Evolutionary conservation across 139 green algal genomes (phyloP), one percentile per base, ranked within the genome.

Genomic region (Penium margaritaceum): DNA sequence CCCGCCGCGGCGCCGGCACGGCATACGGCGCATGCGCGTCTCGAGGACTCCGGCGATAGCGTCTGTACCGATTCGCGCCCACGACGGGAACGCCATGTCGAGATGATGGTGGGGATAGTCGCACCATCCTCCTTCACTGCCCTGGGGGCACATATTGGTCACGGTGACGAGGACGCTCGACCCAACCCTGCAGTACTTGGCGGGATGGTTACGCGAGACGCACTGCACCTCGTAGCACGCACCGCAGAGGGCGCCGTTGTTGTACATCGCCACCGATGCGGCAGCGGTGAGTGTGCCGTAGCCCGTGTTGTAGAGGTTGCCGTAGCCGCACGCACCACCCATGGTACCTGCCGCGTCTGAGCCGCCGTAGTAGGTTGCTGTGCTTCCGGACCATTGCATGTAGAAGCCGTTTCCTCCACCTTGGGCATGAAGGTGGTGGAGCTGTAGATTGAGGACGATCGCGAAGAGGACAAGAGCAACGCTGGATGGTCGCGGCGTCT

Each of bases 241-340:
- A 3, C 70, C 70, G 19, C 70, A 77, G 15, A 15, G 5, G 1
- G 67, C 9, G 41, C 70, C 70, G 32, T 77, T 21, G 32, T 57
- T 17, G 58, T 57, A 77, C 6, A 77, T 58, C 9, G 61, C 41
- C 15, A 33, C 32, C 15, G 57, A 74, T 15, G 58, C 70, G 58
- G 70, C 70, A n/a, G 70, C 70, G 5, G 61, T 77, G 24, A 75
- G 66, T 29, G 65, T 14, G 2, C 61, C 61, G 70, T 72, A 77
- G 21, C 33, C 33, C 7, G 61, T 75, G 9, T 29, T 14, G 33
- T 35, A 77, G 21, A 72, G 33, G 29, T 77, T 77, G 15, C 70
- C 70, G 61, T 76, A 77, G 24, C 70, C 70, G 70, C 70, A 77
- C 21, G 70, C 70, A n/a, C 70, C 70, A 65, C 57, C 70, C 43